A percentile compares a stretch with the other conserved stretches of the same genome.
Evolutionary conservation across 352 stramenopile genomes (phyloP).

Genomic region (Phytophthora sp.): DNA sequence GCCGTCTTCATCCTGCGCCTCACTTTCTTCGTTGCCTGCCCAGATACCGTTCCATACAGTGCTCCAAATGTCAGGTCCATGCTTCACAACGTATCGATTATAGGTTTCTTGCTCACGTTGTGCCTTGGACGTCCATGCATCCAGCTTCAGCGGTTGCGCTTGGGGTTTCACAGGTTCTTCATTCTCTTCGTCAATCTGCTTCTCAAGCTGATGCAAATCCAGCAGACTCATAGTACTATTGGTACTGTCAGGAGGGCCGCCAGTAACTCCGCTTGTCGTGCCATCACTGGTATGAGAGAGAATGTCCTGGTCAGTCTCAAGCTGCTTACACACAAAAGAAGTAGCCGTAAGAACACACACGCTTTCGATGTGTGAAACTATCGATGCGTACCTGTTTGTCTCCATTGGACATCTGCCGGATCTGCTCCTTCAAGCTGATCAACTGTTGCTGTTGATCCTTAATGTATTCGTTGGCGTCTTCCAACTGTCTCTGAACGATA

Average conservation of each 20-base stretch:
- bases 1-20: conserved; percentile 52
- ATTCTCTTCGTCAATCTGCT: conserved; percentile 26
- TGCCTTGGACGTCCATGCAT: conserved; percentile 48
- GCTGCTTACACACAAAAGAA: conserved; percentile 39
- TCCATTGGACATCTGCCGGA: conserved; percentile 48
- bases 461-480: conserved; percentile 83
- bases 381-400: conserved; percentile 39
- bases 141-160: conserved; percentile 45
- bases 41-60: conserved; percentile 62
- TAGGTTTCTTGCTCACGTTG: conserved; percentile 43
- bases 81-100: conserved; percentile 36
- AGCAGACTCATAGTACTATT: conserved; percentile 28
- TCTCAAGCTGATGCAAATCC: conserved; percentile 26
- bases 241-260: conserved; percentile 27
- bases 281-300: conserved; percentile 45
- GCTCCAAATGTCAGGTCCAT: conserved; percentile 53
- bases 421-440: conserved; percentile 76
- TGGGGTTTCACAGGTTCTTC: conserved; percentile 1
- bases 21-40: conserved; percentile 42
- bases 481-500: conserved; percentile 65
- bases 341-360: conserved; percentile 27
- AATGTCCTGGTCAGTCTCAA: conserved; percentile 44
- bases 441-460: conserved; percentile 78
- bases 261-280: conserved; percentile 23
- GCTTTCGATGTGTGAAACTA: conserved; percentile 1